These are phyloP conservation scores for Aspergillus aculeatinus DNA, from an alignment of 2,329 filamentous ascomycete genomes.

Conservation along the genomic window DNA sequence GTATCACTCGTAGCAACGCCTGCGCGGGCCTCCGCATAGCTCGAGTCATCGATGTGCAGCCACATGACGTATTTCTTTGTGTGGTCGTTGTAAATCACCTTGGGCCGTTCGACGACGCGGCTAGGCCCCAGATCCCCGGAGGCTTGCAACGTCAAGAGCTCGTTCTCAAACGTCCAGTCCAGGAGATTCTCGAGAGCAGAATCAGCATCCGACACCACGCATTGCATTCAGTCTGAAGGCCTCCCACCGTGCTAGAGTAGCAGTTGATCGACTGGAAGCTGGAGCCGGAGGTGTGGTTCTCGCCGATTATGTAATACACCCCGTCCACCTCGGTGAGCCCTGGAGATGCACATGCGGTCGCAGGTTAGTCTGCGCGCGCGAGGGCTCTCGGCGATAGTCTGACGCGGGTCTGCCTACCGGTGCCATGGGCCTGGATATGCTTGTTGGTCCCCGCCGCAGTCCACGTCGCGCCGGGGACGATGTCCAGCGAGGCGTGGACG, in stretches of 20 bases:
- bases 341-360: neutral
- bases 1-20: slow-evolving; percentile 61
- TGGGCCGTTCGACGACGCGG: slow-evolving; percentile 66
- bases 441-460: slow-evolving; percentile 48
- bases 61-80: slow-evolving; percentile 67
- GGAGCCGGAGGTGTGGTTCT: slow-evolving; percentile 65
- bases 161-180: slow-evolving; percentile 62
- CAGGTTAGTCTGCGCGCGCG: neutral
- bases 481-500: neutral
- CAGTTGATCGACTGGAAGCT: slow-evolving; percentile 66
- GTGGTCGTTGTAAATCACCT: slow-evolving; percentile 66
- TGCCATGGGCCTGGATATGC: slow-evolving; percentile 67
- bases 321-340: slow-evolving; percentile 55
- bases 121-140: slow-evolving; percentile 60
- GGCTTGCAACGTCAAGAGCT: slow-evolving; percentile 55
- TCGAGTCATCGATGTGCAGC: slow-evolving; percentile 64
- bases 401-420: slow-evolving; percentile 39
- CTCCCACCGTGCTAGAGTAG: slow-evolving; percentile 55
- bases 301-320: slow-evolving; percentile 67
- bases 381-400: too few relatives aligned
- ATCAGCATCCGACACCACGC: neutral
- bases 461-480: slow-evolving; percentile 49
- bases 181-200: slow-evolving; percentile 50
- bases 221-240: too few relatives aligned
- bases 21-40: slow-evolving; percentile 63